Evolutionary conservation across 768 basidiomycete genomes (phyloP).

Genomic region (Melanogaster broomeanus): DNA sequence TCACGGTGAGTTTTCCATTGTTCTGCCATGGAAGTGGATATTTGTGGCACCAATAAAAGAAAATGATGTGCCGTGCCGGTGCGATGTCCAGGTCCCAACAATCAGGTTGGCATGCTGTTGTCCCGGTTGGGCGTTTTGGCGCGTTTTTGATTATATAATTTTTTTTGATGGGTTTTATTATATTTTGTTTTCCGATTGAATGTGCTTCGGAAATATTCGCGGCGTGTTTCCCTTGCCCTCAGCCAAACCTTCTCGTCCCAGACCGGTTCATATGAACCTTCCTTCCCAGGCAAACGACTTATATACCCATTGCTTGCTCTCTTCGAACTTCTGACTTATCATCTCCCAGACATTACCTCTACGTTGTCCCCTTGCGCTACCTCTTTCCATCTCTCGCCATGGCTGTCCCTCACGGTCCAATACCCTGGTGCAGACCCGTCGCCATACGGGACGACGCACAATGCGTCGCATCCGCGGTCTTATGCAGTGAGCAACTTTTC

Average conservation of each 20-base stretch:
- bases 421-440: conserved; percentile 29
- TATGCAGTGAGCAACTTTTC: conserved; percentile 25
- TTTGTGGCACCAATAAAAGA: conserved; percentile 32
- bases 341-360: conserved; percentile 8
- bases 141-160: conserved; percentile 15
- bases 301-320: conserved; percentile 22
- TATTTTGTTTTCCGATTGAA: conserved; percentile 9
- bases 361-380: conserved; percentile 18
- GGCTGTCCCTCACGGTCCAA: conserved; percentile 34
- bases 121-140: conserved; percentile 25
- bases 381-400: conserved; percentile 16
- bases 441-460: conserved; percentile 27
- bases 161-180: too few relatives aligned
- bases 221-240: conserved; percentile 5
- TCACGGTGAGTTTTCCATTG: conserved; percentile 36
- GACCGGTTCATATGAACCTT: conserved; percentile 11
- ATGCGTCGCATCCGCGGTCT: conserved; percentile 25
- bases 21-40: conserved; percentile 24
- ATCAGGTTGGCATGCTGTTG: conserved; percentile 14
- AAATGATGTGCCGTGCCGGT: conserved; percentile 25
- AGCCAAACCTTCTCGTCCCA: conserved; percentile 10
- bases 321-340: conserved; percentile 19
- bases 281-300: conserved; percentile 10
- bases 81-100: conserved; percentile 22
- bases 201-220: conserved; percentile 14